A percentile compares a stretch with the other conserved stretches of the same genome.
phyloP scores from a whole-genome alignment of 2,329 filamentous ascomycete genomes.

The Claviceps arundinis region DNA sequence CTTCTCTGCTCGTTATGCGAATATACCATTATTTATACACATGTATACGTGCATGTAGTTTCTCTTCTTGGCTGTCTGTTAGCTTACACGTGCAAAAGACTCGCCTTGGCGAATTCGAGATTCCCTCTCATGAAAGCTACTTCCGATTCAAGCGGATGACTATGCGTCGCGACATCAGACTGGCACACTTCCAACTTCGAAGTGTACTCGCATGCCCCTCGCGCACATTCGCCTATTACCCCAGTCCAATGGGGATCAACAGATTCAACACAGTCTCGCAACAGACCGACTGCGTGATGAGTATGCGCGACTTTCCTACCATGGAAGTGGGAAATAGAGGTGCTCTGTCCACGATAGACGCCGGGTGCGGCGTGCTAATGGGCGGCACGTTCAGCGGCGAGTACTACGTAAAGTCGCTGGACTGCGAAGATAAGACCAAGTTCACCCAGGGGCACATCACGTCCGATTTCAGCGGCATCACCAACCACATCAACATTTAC shows the following conservation, averaged over 20 bases:
- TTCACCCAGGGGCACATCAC: constrained; percentile 35
- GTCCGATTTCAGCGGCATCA: constrained; percentile 39
- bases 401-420: constrained; percentile 35
- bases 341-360: constrained; percentile 37
- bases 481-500: constrained; percentile 51
- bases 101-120: constrained; percentile 8
- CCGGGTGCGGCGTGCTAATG: constrained; percentile 41
- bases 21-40: too few species aligned
- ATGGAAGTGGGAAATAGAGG: constrained; percentile 14
- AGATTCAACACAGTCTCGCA: constrained; percentile 39
- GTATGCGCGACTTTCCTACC: constrained; percentile 24
- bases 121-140: constrained; percentile 32
- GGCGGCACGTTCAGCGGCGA: constrained; percentile 46
- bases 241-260: constrained; percentile 34
- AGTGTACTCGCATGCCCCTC: constrained; percentile 47
- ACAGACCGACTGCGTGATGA: constrained; percentile 30
- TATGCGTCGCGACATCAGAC: constrained; percentile 36
- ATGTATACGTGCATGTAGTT: too few species aligned
- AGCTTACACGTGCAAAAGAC: background rate
- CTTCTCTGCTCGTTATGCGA: background rate
- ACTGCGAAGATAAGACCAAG: constrained; percentile 23
- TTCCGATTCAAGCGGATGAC: constrained; percentile 47
- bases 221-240: constrained; percentile 43
- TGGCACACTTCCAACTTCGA: constrained; percentile 55
- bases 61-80: background rate